phyloP scores from a whole-genome alignment of 495 filamentous ascomycete species.

The Oidiodendron maius region DNA sequence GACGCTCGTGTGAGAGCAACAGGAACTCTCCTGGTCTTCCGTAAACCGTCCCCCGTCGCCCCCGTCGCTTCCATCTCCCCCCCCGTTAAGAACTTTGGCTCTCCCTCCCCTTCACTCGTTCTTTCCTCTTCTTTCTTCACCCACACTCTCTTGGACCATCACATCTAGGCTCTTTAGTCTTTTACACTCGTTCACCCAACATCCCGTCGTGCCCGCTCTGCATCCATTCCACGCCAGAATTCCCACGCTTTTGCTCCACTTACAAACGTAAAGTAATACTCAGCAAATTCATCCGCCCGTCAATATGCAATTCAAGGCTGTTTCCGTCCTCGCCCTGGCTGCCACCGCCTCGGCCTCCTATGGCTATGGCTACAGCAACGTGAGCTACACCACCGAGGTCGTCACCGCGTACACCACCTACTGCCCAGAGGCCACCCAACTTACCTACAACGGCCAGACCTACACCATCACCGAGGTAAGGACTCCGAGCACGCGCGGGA shows the following conservation, averaged over 20 bases:
- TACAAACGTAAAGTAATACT: too few species aligned
- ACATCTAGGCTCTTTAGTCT: conserved; percentile 52
- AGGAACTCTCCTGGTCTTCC: too few species aligned
- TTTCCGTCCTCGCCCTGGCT: conserved; percentile 40
- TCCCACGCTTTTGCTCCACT: too few species aligned
- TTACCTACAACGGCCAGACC: conserved; percentile 64
- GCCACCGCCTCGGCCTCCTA: conserved; percentile 54
- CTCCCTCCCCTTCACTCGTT: neutral
- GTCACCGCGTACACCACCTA: conserved; percentile 77
- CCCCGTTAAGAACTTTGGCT: too few species aligned
- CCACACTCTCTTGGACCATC: conserved; percentile 39
- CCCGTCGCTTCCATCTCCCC: neutral
- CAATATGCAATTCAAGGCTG: conserved; percentile 77
- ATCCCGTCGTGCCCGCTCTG: too few species aligned
- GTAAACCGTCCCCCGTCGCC: neutral
- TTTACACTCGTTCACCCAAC: conserved; percentile 54
- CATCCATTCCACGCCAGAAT: too few species aligned
- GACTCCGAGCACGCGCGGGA: too few species aligned
- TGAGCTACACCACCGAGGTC: conserved; percentile 64
- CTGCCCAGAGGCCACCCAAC: conserved; percentile 71
- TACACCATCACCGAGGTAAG: conserved; percentile 70
- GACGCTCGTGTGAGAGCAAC: too few species aligned
- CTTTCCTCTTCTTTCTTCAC: conserved; percentile 24
- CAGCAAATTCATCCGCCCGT: too few species aligned
- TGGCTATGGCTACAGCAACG: conserved; percentile 36